Evolutionary conservation across 768 basidiomycete genomes (phyloP), one percentile per base, ranked within the genome.

Genomic region (Boletus subparvulus): DNA sequence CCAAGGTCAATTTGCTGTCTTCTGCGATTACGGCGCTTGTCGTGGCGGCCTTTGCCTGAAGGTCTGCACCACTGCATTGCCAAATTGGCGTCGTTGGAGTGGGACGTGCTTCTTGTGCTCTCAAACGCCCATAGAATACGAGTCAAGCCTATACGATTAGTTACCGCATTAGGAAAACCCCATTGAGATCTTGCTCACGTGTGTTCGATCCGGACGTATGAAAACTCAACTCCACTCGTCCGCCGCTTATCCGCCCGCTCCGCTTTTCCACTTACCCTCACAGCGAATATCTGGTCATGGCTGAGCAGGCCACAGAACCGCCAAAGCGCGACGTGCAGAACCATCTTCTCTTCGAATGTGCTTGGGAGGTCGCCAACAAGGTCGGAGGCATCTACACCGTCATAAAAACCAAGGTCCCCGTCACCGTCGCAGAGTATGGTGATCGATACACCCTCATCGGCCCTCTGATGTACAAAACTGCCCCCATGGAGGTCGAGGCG

Each of bases 381-480:
- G 95, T 98, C 73, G 96, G 95, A 64, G 96, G 96, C 59, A 98
- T 98, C 75, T 98, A 98, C 82, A 98, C 96, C 61, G 96, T 99
- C 77, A 97, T 98, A 72, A 98, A 98, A 78, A 98, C 97, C 49
- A 99, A 99, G 72, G 94, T 97, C 54, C 97, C 97, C 52, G 93
- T 99, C 76, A 98, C 97, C 64, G 90, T 95, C 69, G 85, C 86
- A 54, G 97, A 98, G 75, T 98, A 89, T 76, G 94, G 92, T 67
- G 91, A 93, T 75, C 83, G 95, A 68, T 97, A 96, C 78, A 91
- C 87, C 64, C 86, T 99, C 71, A 92, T 99, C 67, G 97, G 97
- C 33, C 97, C 97, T n/a, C 85, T 99, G 60, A 90, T 88, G 48
- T 96, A 98, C 87, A 98, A 98, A 79, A 88, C 92, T 1, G 96